Evolutionary conservation across 176 grass and related monocot species (phyloP).

Genomic region (Eleusine coracana): DNA sequence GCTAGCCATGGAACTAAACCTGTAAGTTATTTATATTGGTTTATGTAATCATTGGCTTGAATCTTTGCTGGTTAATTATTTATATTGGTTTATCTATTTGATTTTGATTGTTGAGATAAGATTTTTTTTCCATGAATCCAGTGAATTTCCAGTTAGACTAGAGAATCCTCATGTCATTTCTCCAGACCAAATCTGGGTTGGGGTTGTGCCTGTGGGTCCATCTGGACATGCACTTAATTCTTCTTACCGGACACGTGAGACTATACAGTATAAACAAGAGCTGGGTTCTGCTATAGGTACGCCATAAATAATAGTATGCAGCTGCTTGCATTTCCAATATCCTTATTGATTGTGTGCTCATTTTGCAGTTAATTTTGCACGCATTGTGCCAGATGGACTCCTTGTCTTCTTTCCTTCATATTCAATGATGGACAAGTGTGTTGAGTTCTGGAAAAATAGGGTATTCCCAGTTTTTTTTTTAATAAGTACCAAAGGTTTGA

Average conservation of each 20-base stretch:
- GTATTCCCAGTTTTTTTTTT: slow-evolving; percentile 41
- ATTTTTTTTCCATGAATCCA: slow-evolving; percentile 47
- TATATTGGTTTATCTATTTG: slow-evolving; percentile 30
- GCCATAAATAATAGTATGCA: slow-evolving; percentile 35
- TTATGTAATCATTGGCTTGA: slow-evolving; percentile 33
- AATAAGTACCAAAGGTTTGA: slow-evolving; percentile 38
- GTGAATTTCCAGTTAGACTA: slow-evolving; percentile 93
- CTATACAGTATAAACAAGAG: slow-evolving; percentile 96
- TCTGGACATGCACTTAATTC: slow-evolving; percentile 95
- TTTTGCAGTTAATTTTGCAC: slow-evolving; percentile 91
- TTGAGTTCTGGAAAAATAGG: slow-evolving; percentile 90
- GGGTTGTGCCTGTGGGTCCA: slow-evolving; percentile 85
- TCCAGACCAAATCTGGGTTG: slow-evolving; percentile 86
- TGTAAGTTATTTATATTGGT: slow-evolving; percentile 58
- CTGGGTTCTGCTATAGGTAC: slow-evolving; percentile 85
- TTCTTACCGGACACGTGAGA: slow-evolving; percentile 75
- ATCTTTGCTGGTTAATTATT: slow-evolving; percentile 21
- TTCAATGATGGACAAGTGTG: slow-evolving; percentile 97
- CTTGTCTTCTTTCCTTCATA: slow-evolving; percentile 99
- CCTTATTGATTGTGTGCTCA: slow-evolving; percentile 29
- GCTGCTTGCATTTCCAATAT: slow-evolving; percentile 33
- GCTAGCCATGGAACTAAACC: slow-evolving; percentile 91
- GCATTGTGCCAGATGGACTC: slow-evolving; percentile 92
- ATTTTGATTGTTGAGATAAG: slow-evolving; percentile 23
- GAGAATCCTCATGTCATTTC: slow-evolving; percentile 98